phyloP scores from a whole-genome alignment of 2,329 filamentous ascomycete genomes.

The Paraphoma chrysanthemicola region DNA sequence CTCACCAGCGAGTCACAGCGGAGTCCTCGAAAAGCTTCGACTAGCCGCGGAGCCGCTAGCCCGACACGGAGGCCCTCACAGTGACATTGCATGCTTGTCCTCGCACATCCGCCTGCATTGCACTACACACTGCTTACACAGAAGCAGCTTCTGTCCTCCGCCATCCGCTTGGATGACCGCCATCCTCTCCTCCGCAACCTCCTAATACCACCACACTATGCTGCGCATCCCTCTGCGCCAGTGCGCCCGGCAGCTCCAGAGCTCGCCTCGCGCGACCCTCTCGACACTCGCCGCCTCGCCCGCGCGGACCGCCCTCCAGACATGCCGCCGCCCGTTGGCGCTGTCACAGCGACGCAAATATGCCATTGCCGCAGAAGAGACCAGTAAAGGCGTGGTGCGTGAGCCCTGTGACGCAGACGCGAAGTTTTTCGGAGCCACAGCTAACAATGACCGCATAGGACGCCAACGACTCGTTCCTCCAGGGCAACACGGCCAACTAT shows the following conservation, averaged over 20 bases:
- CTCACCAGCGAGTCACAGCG: conserved; percentile 15
- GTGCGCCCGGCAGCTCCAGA: conserved; percentile 70
- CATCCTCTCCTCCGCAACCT: conserved; percentile 24
- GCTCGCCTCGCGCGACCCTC: conserved; percentile 57
- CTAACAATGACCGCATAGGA: conserved; percentile 61
- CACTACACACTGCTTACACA: conserved; percentile 21
- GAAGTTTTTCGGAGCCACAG: conserved; percentile 19
- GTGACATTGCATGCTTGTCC: conserved; percentile 22
- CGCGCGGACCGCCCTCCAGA: conserved; percentile 51
- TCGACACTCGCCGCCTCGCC: conserved; percentile 48
- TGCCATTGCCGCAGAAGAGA: conserved; percentile 66
- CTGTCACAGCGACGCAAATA: conserved; percentile 61
- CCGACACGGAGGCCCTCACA: conserved; percentile 21
- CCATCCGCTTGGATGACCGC: conserved; percentile 41
- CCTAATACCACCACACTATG: conserved; percentile 61
- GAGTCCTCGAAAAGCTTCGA: conserved; percentile 10
- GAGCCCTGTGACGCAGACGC: conserved; percentile 11
- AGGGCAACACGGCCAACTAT: conserved; percentile 97
- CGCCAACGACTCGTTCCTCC: conserved; percentile 93
- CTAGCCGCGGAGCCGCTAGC: conserved; percentile 20
- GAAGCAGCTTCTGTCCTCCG: conserved; percentile 27
- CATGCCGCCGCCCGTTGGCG: conserved; percentile 57
- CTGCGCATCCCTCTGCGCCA: conserved; percentile 72
- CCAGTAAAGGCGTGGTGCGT: conserved; percentile 67
- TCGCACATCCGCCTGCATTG: neutral